Evolutionary conservation across 495 filamentous ascomycete species (phyloP).

Genomic region (Margaritispora aquatica): DNA sequence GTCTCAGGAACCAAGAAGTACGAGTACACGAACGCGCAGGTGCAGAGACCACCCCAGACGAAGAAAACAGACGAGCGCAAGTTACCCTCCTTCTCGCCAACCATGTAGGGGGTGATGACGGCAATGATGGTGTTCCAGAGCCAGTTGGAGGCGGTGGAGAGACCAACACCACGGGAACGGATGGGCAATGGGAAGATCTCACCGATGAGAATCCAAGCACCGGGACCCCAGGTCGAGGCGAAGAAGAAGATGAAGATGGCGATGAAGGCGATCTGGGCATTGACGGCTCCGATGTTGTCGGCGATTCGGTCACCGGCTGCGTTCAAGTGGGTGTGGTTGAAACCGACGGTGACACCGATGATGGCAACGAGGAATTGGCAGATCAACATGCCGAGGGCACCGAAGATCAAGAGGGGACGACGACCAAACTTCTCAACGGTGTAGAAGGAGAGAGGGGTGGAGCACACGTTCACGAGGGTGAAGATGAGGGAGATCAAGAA

Average conservation of each 20-base stretch:
- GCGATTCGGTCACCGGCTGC: neutral
- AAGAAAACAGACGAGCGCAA: slow-evolving; percentile 70
- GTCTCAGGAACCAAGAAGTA: slow-evolving; percentile 81
- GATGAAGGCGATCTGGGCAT: slow-evolving; percentile 64
- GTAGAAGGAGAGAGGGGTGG: slow-evolving; percentile 75
- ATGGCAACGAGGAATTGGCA: slow-evolving; percentile 83
- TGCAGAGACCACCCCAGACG: slow-evolving; percentile 66
- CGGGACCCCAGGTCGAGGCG: slow-evolving; percentile 67
- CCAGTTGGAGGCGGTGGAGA: slow-evolving; percentile 83
- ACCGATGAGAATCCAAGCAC: slow-evolving; percentile 70
- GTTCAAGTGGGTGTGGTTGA: slow-evolving; percentile 32
- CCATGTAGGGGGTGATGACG: slow-evolving; percentile 20
- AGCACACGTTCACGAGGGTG: slow-evolving; percentile 77
- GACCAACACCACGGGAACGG: slow-evolving; percentile 68
- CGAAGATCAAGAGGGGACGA: slow-evolving; percentile 71
- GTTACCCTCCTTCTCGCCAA: slow-evolving; percentile 33
- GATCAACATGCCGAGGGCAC: slow-evolving; percentile 71
- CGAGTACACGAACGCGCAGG: slow-evolving; percentile 56
- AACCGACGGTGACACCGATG: slow-evolving; percentile 54
- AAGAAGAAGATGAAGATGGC: slow-evolving; percentile 74
- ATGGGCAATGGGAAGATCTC: slow-evolving; percentile 85
- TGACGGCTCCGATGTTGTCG: slow-evolving; percentile 40
- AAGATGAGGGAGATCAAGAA: slow-evolving; percentile 78
- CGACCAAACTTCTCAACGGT: slow-evolving; percentile 76
- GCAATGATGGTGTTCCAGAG: slow-evolving; percentile 55